Conservation (phyloP, 2,329 filamentous ascomycete genomes). For the Neonectria neomacrospora region DNA sequence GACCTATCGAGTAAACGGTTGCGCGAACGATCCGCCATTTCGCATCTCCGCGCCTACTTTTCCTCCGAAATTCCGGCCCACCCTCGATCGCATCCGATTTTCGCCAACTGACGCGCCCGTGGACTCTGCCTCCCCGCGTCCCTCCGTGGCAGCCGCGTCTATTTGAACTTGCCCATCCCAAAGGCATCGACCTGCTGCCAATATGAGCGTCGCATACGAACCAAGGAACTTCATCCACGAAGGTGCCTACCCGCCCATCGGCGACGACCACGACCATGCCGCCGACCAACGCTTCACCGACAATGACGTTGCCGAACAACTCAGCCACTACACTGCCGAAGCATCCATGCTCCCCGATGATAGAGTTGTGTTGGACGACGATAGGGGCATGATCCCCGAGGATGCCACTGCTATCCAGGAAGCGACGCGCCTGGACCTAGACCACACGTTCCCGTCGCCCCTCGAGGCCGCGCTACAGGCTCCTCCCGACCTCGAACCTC, state of each 20-base stretch:
- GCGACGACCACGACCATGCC: constrained; percentile 56
- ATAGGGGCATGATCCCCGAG: constrained; percentile 51
- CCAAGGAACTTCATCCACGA: constrained; percentile 61
- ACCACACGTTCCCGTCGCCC: constrained; percentile 50
- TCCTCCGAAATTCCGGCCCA: background rate
- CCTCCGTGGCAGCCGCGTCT: constrained; percentile 33
- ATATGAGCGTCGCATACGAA: constrained; percentile 65
- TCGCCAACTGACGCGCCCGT: constrained; percentile 24
- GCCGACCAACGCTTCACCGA: constrained; percentile 56
- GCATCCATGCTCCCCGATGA: constrained; percentile 52
- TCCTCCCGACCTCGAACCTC: constrained; percentile 47
- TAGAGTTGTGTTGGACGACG: constrained; percentile 50
- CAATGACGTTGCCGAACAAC: constrained; percentile 55
- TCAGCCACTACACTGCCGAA: constrained; percentile 57
- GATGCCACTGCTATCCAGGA: constrained; percentile 54
- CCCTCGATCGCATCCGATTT: background rate
- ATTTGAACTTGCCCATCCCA: constrained; percentile 21
- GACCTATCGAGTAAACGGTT: constrained; percentile 22
- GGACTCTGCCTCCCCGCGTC: constrained; percentile 21
- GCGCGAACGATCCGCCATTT: constrained; percentile 6
- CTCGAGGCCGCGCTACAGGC: constrained; percentile 47
- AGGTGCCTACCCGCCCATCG: constrained; percentile 59
- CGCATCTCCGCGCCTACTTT: background rate
- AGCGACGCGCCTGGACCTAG: constrained; percentile 53
- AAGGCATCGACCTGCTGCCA: constrained; percentile 37